Percentiles rank a stretch among this genome's conserved stretches.
These are phyloP conservation scores for Penicillium pulvis DNA, from an alignment of 495 filamentous ascomycete species.

Conservation along the genomic window DNA sequence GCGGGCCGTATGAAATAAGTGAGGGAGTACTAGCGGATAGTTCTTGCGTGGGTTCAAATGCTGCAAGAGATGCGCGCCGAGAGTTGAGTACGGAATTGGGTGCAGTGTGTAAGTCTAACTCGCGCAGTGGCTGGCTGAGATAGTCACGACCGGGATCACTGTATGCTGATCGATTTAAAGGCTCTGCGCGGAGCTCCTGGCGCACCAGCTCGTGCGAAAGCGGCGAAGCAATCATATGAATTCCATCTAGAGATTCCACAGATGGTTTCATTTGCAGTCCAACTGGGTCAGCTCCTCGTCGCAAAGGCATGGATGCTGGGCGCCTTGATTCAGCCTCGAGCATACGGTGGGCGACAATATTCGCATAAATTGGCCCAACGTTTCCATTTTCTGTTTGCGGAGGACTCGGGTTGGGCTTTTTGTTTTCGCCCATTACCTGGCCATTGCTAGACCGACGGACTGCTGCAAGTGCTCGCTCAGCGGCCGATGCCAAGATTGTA, in stretches of 20 bases:
- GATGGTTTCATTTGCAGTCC: constrained; percentile 37
- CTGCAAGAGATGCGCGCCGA: constrained; percentile 28
- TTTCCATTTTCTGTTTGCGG: constrained; percentile 26
- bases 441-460: constrained; percentile 40
- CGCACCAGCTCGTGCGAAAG: constrained; percentile 28
- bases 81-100: constrained; percentile 28
- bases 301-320: constrained; percentile 27
- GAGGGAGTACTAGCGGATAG: constrained; percentile 24
- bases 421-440: constrained; percentile 22
- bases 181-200: constrained; percentile 33
- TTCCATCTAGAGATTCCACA: constrained; percentile 35
- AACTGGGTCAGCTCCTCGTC: constrained; percentile 18
- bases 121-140: constrained; percentile 19
- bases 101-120: constrained; percentile 27
- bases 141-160: constrained; percentile 38
- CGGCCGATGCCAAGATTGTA: constrained; percentile 35
- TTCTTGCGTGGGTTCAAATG: constrained; percentile 19
- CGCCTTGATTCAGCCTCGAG: constrained; percentile 24
- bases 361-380: constrained; percentile 29
- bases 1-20: constrained; percentile 20
- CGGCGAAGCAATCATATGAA: constrained; percentile 35
- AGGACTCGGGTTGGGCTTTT: constrained; percentile 1
- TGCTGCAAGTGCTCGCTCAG: constrained; percentile 40
- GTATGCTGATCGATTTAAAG: constrained; percentile 35
- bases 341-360: constrained; percentile 26